These are phyloP conservation scores for Lyophyllum shimeji DNA, from an alignment of 768 basidiomycete genomes.

Conservation along the genomic window DNA sequence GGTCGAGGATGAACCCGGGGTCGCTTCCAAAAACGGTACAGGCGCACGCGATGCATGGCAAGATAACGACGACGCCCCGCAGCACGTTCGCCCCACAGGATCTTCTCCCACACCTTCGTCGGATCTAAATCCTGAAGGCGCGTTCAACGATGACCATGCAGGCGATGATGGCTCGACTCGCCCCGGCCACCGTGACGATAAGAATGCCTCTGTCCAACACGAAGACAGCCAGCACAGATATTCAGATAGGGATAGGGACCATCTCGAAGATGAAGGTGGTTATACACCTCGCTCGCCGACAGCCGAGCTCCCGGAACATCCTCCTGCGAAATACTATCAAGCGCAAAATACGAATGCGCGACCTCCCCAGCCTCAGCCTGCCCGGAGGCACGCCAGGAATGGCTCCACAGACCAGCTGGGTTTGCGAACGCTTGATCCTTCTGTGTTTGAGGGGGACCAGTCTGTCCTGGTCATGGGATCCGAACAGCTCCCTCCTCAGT, in stretches of 20 bases:
- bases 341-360: conserved; percentile 23
- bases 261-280: conserved; percentile 49
- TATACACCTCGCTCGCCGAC: conserved; percentile 73
- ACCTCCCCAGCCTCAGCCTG: conserved; percentile 28
- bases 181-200: conserved; percentile 38
- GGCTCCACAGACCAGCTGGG: conserved; percentile 64
- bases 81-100: conserved; percentile 32
- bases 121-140: conserved; percentile 50
- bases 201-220: conserved; percentile 47
- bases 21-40: conserved; percentile 30
- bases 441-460: conserved; percentile 47
- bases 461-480: conserved; percentile 20
- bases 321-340: conserved; percentile 28
- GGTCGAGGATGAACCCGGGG: conserved; percentile 59
- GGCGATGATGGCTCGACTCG: conserved; percentile 40
- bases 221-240: conserved; percentile 33
- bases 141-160: conserved; percentile 24
- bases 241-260: conserved; percentile 30
- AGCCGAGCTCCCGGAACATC: conserved; percentile 53
- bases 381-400: conserved; percentile 52
- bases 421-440: conserved; percentile 56
- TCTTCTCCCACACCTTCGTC: conserved; percentile 54
- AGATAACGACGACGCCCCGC: conserved; percentile 28
- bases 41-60: conserved; percentile 24
- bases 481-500: conserved; percentile 30